Evolutionary conservation across 1,284 basidiomycete genomes (phyloP).

Genomic region (Malassezia equina): DNA sequence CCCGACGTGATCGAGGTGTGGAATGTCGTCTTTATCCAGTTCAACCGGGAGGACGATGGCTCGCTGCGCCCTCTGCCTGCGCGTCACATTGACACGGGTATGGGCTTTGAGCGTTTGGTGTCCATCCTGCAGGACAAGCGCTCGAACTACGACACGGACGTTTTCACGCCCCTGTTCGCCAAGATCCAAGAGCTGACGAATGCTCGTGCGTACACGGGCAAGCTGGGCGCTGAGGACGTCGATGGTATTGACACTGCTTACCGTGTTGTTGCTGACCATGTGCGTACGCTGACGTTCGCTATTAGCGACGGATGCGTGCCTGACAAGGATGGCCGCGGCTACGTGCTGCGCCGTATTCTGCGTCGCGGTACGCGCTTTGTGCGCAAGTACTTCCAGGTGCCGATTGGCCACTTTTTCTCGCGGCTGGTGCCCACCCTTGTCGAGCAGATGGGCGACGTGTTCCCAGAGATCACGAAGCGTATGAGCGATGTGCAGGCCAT

Average conservation of each 20-base stretch:
- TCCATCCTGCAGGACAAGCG: constrained; percentile 80
- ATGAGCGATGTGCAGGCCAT: constrained; percentile 83
- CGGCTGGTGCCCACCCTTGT: constrained; percentile 78
- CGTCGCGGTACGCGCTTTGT: constrained; percentile 86
- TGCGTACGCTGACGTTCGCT: constrained; percentile 87
- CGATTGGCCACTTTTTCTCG: constrained; percentile 91
- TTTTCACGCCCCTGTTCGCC: constrained; percentile 79
- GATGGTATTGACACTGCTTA: constrained; percentile 97
- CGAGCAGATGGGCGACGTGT: constrained; percentile 75
- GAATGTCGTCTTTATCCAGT: constrained; percentile 99
- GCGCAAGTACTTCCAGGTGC: constrained; percentile 85
- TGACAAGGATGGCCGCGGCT: constrained; percentile 89
- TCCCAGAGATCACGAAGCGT: constrained; percentile 84
- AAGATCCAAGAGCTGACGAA: constrained; percentile 82
- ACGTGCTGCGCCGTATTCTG: constrained; percentile 84
- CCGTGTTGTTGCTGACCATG: constrained; percentile 91
- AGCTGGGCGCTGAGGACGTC: constrained; percentile 79
- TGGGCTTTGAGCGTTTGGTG: constrained; percentile 96
- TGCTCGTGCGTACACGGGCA: constrained; percentile 74
- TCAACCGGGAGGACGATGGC: constrained; percentile 84
- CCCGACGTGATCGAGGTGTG: constrained; percentile 95
- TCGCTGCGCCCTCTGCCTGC: constrained; percentile 70
- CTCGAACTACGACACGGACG: constrained; percentile 96
- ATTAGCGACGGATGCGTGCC: constrained; percentile 92
- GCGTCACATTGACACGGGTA: constrained; percentile 94